Conservation (phyloP, 352 stramenopile genomes). For the Phytophthora megakarya region DNA sequence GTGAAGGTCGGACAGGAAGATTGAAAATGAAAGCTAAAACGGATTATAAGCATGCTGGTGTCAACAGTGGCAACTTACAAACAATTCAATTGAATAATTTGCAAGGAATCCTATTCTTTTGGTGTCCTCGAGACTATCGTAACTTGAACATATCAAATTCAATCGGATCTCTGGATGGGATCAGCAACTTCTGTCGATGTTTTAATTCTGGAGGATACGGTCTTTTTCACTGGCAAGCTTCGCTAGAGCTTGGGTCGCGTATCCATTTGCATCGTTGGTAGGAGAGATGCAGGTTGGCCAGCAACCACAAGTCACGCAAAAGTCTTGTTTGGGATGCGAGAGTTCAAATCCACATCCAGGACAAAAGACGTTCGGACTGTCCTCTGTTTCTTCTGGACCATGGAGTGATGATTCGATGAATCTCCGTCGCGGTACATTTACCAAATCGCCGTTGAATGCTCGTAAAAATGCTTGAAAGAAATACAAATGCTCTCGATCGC, state of each 20-base stretch:
- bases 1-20: neutral
- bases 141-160: neutral
- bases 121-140: neutral
- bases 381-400: slow-evolving; percentile 35
- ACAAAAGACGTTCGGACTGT: slow-evolving; percentile 56
- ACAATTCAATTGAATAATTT: neutral
- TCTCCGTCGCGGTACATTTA: slow-evolving; percentile 46
- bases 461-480: slow-evolving; percentile 69
- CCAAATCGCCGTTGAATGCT: slow-evolving; percentile 55
- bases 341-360: slow-evolving; percentile 52
- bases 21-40: slow-evolving; percentile 12
- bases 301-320: slow-evolving; percentile 65
- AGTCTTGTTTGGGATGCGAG: slow-evolving; percentile 49
- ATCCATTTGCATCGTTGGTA: slow-evolving; percentile 59
- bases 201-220: slow-evolving; percentile 19
- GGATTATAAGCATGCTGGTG: neutral
- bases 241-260: slow-evolving; percentile 51
- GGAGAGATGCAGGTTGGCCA: slow-evolving; percentile 63
- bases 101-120: neutral
- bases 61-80: neutral
- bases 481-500: slow-evolving; percentile 71
- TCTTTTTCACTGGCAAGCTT: slow-evolving; percentile 43
- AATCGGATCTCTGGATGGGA: no score
- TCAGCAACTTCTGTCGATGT: neutral
- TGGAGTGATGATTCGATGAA: slow-evolving; percentile 33